A percentile compares a stretch with the other conserved stretches of the same genome.
Evolutionary conservation across 164 flowering plant species (phyloP).

Genomic region (Liriodendron chinense): DNA sequence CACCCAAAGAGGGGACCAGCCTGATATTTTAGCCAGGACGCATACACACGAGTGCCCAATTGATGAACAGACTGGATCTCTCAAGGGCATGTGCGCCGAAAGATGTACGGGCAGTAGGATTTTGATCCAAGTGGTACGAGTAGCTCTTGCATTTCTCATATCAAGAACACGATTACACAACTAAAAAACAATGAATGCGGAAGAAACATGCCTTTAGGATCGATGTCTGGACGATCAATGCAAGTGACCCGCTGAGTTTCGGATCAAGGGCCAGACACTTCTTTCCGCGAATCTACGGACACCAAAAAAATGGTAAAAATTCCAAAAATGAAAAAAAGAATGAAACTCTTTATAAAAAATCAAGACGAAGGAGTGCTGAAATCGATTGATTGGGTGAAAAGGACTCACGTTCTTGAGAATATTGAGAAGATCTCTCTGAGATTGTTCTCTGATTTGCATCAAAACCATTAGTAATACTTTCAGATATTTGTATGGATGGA

Average conservation of each 20-base stretch:
- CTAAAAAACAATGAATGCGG: neutral
- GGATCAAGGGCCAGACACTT: slow-evolving; percentile 88
- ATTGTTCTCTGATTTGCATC: slow-evolving; percentile 60
- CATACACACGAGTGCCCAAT: too few relatives aligned
- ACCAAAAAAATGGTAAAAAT: neutral
- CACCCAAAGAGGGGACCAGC: too few relatives aligned
- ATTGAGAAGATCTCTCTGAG: slow-evolving; percentile 79
- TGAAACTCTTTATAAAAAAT: neutral
- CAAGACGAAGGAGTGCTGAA: too few relatives aligned
- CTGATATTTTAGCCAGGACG: too few relatives aligned
- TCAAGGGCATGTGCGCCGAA: neutral
- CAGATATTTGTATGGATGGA: neutral
- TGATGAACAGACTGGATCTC: too few relatives aligned
- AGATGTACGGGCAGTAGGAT: neutral
- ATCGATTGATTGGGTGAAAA: neutral
- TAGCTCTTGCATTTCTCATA: neutral
- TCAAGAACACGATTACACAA: neutral
- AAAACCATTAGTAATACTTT: neutral
- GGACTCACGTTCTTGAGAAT: slow-evolving; percentile 71
- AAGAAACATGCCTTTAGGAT: slow-evolving; percentile 53
- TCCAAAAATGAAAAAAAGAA: neutral
- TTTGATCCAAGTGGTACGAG: neutral
- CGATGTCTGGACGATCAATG: slow-evolving; percentile 67
- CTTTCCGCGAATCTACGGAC: slow-evolving; percentile 69
- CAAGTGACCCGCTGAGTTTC: slow-evolving; percentile 87